A percentile compares a stretch with the other conserved stretches of the same genome.
phyloP scores from a whole-genome alignment of 164 flowering plant genomes.

The Annona cherimola region DNA sequence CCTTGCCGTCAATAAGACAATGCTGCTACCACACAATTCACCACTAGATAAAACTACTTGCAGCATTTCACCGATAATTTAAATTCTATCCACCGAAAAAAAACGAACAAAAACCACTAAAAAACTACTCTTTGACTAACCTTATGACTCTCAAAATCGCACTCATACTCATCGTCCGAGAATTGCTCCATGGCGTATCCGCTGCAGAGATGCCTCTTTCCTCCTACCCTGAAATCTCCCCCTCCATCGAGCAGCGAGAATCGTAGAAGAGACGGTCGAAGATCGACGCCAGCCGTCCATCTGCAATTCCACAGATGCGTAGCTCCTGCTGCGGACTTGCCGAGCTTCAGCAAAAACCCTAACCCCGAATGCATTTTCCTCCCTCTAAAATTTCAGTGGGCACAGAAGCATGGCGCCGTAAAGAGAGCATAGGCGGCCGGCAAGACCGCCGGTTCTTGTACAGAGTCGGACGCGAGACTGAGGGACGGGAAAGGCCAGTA shows the following conservation, averaged over 20 bases:
- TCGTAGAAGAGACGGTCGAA: conserved; percentile 5
- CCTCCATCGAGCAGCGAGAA: conserved; percentile 6
- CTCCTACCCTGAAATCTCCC: conserved; percentile 10
- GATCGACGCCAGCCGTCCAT: neutral
- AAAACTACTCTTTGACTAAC: conserved; percentile 11
- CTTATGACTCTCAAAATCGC: conserved; percentile 69
- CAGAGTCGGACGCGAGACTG: neutral
- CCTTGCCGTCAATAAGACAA: neutral
- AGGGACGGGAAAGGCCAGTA: neutral
- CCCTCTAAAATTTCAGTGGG: neutral
- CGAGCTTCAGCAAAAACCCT: conserved; percentile 23
- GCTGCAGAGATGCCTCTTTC: conserved; percentile 21
- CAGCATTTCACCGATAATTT: neutral
- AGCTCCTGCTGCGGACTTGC: conserved; percentile 11
- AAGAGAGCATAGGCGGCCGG: neutral
- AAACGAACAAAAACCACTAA: too few species aligned
- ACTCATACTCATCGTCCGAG: conserved; percentile 92
- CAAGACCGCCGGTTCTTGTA: neutral
- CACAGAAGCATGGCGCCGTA: conserved; percentile 20
- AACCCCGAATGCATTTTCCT: conserved; percentile 29
- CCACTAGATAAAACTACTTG: neutral
- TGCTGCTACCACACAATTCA: neutral
- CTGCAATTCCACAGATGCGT: conserved; percentile 3
- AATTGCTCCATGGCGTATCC: conserved; percentile 80
- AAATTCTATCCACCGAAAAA: neutral